phyloP scores from a whole-genome alignment of 768 basidiomycete genomes.

The Tricholoma sp. region DNA sequence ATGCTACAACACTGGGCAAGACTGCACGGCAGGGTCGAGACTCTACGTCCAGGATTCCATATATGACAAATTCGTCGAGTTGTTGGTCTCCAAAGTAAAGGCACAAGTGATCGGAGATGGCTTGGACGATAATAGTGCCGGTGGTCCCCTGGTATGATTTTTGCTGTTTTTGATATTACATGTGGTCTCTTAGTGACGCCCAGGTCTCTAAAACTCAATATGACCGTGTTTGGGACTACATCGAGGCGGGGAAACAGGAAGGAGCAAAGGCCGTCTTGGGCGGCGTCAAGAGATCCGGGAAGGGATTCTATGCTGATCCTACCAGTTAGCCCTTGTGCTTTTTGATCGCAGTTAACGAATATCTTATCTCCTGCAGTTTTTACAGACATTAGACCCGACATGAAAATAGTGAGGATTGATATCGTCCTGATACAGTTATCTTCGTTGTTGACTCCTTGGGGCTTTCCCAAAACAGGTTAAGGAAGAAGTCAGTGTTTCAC shows the following conservation, averaged over 20 bases:
- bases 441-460: background rate
- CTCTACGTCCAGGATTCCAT: conserved; percentile 84
- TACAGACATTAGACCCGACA: conserved; percentile 67
- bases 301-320: conserved; percentile 88
- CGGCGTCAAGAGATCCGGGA: conserved; percentile 68
- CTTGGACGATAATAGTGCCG: conserved; percentile 66
- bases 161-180: background rate
- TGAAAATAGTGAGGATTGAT: conserved; percentile 69
- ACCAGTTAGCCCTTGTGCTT: conserved; percentile 53
- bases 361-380: conserved; percentile 53
- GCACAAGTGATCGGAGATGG: conserved; percentile 75
- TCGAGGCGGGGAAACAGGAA: conserved; percentile 77
- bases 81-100: conserved; percentile 63
- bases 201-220: conserved; percentile 83
- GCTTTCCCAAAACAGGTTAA: conserved; percentile 39
- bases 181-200: background rate
- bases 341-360: background rate
- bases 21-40: conserved; percentile 90
- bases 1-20: conserved; percentile 87
- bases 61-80: conserved; percentile 76
- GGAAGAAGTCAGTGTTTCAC: conserved; percentile 52
- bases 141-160: conserved; percentile 74
- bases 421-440: background rate
- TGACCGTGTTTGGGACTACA: conserved; percentile 83
- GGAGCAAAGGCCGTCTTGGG: conserved; percentile 79